Evolutionary conservation across 768 basidiomycete genomes (phyloP).

Genomic region (Phallus indusiatus): DNA sequence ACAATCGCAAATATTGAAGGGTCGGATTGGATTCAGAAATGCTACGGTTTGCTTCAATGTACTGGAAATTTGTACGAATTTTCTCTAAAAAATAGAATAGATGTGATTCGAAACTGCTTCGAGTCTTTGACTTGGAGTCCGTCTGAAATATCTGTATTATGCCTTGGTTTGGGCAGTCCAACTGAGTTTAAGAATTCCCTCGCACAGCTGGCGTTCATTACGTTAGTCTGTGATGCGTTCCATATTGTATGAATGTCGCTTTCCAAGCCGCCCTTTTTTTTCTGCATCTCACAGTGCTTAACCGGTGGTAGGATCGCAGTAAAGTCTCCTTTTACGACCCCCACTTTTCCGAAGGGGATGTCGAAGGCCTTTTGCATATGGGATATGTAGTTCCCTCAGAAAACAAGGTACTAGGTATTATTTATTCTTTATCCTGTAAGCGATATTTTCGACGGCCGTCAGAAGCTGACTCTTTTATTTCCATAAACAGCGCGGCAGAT

Average conservation of each 20-base stretch:
- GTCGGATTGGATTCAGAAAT: constrained; percentile 45
- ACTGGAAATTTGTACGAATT: constrained; percentile 3
- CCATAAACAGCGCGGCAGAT: constrained; percentile 24
- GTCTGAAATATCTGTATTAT: constrained; percentile 33
- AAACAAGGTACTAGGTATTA: constrained; percentile 36
- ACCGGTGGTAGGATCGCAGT: constrained; percentile 32
- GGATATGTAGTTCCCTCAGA: constrained; percentile 29
- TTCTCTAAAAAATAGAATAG: constrained; percentile 21
- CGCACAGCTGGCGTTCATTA: constrained; percentile 60
- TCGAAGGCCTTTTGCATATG: constrained; percentile 33
- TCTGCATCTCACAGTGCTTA: constrained; percentile 7
- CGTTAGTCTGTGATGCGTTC: constrained; percentile 41
- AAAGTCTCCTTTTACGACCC: constrained; percentile 59
- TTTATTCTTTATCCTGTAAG: not conserved
- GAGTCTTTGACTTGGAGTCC: constrained; percentile 14
- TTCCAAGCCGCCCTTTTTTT: constrained; percentile 2
- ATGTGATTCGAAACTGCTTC: constrained; percentile 27
- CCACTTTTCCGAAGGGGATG: constrained; percentile 58
- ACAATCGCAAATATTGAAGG: constrained; percentile 37
- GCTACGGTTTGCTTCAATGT: constrained; percentile 38
- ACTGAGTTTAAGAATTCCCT: constrained; percentile 48
- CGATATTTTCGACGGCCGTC: constrained; percentile 1
- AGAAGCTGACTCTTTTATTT: constrained; percentile 8
- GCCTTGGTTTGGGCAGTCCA: constrained; percentile 73
- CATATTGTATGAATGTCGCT: constrained; percentile 46